These are phyloP conservation scores for Xylaria nigripes DNA, from an alignment of 495 filamentous ascomycete genomes.

Conservation along the genomic window DNA sequence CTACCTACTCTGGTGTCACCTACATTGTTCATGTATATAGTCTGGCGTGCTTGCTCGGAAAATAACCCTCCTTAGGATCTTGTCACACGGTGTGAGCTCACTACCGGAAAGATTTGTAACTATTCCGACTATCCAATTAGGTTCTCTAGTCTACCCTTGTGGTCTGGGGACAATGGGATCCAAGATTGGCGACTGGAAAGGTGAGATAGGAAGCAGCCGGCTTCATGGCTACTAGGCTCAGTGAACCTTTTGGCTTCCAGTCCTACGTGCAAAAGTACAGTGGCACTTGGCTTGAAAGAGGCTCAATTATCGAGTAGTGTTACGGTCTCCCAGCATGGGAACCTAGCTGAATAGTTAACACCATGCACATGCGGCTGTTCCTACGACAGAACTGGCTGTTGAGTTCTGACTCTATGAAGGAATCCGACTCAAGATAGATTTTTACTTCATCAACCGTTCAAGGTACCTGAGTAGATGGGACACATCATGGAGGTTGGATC, in stretches of 20 bases:
- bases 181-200: not conserved
- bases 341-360: not conserved
- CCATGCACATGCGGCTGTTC: not conserved
- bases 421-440: not conserved
- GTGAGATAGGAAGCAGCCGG: not conserved
- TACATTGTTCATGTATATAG: not conserved
- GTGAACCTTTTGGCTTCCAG: not conserved
- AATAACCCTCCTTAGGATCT: constrained; percentile 5
- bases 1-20: not conserved
- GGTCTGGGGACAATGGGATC: not conserved
- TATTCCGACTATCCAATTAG: constrained; percentile 5
- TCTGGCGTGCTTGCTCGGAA: constrained; percentile 6
- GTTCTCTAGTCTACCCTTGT: not conserved
- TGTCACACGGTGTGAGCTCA: constrained; percentile 11
- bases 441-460: not conserved
- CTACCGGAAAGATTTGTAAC: not conserved
- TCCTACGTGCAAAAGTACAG: not conserved
- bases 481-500: not conserved
- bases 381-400: not conserved
- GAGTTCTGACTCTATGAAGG: not conserved
- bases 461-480: not conserved
- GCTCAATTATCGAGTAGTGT: not conserved
- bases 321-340: not conserved
- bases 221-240: not conserved
- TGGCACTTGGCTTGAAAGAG: not conserved